Evolutionary conservation across 2,329 filamentous ascomycete genomes (phyloP).

Genomic region (Venturia carpophila): DNA sequence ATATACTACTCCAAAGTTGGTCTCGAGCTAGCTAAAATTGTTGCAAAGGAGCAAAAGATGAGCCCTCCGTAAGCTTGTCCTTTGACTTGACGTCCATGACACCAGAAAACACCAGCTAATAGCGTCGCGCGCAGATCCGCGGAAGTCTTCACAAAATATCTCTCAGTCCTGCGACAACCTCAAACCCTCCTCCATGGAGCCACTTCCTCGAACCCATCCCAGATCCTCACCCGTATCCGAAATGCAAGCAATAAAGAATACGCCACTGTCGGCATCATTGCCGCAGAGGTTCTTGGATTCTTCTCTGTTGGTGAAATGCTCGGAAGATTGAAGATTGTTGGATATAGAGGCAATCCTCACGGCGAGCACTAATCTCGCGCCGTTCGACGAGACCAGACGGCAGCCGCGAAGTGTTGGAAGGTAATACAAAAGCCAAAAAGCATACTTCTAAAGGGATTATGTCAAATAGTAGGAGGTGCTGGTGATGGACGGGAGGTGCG

Average conservation of each 20-base stretch:
- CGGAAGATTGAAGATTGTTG: conserved; percentile 88
- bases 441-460: not conserved
- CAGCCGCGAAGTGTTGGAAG: not conserved
- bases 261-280: conserved; percentile 64
- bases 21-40: conserved; percentile 78
- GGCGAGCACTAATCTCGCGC: conserved; percentile 14
- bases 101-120: not conserved
- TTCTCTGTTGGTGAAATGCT: conserved; percentile 98
- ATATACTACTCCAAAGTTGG: conserved; percentile 89
- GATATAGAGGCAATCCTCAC: conserved; percentile 51
- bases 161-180: conserved; percentile 46
- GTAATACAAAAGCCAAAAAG: not conserved
- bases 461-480: not conserved
- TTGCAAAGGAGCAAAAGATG: conserved; percentile 87
- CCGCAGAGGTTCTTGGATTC: conserved; percentile 86
- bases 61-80: conserved; percentile 71
- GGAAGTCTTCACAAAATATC: conserved; percentile 32
- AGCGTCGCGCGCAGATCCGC: conserved; percentile 16
- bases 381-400: not conserved
- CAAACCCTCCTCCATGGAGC: conserved; percentile 1
- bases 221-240: conserved; percentile 52
- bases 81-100: conserved; percentile 13
- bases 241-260: conserved; percentile 65
- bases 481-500: not conserved
- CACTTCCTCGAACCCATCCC: conserved; percentile 46